Evolutionary conservation across 768 basidiomycete genomes (phyloP).

Genomic region (Daedaleopsis nitida): DNA sequence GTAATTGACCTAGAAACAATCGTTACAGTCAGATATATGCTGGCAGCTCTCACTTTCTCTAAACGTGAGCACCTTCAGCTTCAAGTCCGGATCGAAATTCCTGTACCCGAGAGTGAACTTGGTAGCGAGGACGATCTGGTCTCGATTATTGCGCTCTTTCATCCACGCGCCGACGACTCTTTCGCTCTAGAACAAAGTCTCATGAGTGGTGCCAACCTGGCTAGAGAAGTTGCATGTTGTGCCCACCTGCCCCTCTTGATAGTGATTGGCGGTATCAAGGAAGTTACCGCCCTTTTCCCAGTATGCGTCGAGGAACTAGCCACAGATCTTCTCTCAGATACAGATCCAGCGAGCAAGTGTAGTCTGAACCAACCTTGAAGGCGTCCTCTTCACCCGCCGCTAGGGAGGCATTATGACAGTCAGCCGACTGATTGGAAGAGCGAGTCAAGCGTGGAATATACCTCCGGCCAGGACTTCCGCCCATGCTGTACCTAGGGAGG

Average conservation of each 20-base stretch:
- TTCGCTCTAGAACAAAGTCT: slow-evolving; percentile 30
- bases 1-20: slow-evolving; percentile 9
- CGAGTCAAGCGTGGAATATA: neutral
- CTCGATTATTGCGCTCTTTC: slow-evolving; percentile 34
- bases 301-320: slow-evolving; percentile 47
- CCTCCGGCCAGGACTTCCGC: neutral
- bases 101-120: slow-evolving; percentile 22
- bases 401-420: neutral
- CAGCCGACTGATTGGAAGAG: neutral
- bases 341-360: slow-evolving; percentile 31
- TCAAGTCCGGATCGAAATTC: neutral
- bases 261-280: slow-evolving; percentile 46
- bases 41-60: neutral
- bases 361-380: neutral
- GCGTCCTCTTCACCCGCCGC: neutral
- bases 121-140: slow-evolving; percentile 39
- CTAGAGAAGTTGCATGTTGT: neutral
- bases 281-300: slow-evolving; percentile 49
- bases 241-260: slow-evolving; percentile 6
- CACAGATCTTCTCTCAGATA: slow-evolving; percentile 24
- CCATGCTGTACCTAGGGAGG: slow-evolving; percentile 5
- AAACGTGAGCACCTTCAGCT: neutral
- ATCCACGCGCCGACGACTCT: slow-evolving; percentile 44
- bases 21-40: neutral
- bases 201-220: slow-evolving; percentile 12